Percentiles rank a stretch among this genome's conserved stretches.
Evolutionary conservation across 768 basidiomycete genomes (phyloP).

Genomic region (Russula virescens): DNA sequence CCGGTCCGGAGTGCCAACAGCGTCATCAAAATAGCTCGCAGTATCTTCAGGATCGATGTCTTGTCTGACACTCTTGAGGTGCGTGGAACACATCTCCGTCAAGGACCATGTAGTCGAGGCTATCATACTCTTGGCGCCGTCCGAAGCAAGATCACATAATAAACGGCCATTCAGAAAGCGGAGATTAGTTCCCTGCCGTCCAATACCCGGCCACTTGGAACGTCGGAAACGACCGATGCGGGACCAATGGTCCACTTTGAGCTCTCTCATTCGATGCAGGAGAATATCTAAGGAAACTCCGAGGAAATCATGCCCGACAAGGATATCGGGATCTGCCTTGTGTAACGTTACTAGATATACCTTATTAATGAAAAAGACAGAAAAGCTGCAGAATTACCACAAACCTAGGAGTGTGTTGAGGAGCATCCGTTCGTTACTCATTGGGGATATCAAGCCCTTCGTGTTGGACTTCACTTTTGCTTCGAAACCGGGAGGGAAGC

Average conservation of each 20-base stretch:
- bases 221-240: conserved; percentile 86
- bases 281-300: conserved; percentile 87
- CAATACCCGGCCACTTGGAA: conserved; percentile 73
- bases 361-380: conserved; percentile 1
- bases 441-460: conserved; percentile 64
- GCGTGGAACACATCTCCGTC: conserved; percentile 92
- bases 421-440: conserved; percentile 79
- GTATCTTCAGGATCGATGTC: conserved; percentile 98
- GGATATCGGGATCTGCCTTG: conserved; percentile 88
- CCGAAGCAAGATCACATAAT: conserved; percentile 89
- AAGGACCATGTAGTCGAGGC: conserved; percentile 96
- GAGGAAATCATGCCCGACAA: conserved; percentile 92
- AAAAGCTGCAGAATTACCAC: not conserved
- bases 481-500: conserved; percentile 84
- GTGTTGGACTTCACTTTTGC: conserved; percentile 53
- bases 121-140: conserved; percentile 96
- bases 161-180: conserved; percentile 80
- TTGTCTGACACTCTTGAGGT: conserved; percentile 79
- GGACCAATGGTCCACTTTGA: conserved; percentile 92
- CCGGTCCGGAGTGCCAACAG: conserved; percentile 64
- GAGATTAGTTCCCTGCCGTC: conserved; percentile 78
- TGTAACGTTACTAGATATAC: conserved; percentile 53
- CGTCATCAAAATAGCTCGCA: conserved; percentile 81
- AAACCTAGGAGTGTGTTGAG: conserved; percentile 76
- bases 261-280: conserved; percentile 83